phyloP scores from a whole-genome alignment of 352 stramenopile genomes.

The Phytophthora colocasiae region DNA sequence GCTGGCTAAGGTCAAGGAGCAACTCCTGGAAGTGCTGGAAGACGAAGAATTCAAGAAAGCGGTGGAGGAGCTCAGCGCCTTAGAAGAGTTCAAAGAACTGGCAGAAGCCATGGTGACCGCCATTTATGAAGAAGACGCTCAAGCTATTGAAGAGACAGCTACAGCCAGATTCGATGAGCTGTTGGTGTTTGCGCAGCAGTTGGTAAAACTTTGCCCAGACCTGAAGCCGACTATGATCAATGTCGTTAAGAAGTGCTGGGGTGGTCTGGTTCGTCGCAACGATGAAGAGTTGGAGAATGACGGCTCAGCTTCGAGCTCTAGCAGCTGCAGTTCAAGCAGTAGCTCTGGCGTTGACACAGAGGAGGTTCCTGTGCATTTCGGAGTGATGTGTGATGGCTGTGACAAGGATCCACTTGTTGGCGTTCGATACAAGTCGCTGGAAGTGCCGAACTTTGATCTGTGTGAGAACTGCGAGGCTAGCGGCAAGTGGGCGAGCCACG shows the following conservation, averaged over 20 bases:
- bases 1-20: constrained; percentile 49
- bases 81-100: constrained; percentile 50
- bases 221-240: constrained; percentile 55
- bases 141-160: constrained; percentile 42
- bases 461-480: constrained; percentile 74
- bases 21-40: constrained; percentile 51
- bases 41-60: constrained; percentile 40
- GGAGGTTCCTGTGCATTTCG: constrained; percentile 41
- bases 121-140: constrained; percentile 42
- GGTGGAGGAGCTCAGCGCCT: constrained; percentile 42
- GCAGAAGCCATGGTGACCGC: constrained; percentile 36
- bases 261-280: constrained; percentile 45
- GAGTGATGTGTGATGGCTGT: constrained; percentile 64
- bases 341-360: constrained; percentile 17
- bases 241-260: constrained; percentile 51
- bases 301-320: constrained; percentile 34
- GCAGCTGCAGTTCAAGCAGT: constrained; percentile 17
- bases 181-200: constrained; percentile 47
- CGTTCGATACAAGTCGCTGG: constrained; percentile 83
- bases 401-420: constrained; percentile 62
- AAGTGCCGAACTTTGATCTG: constrained; percentile 79
- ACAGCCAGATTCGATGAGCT: constrained; percentile 43
- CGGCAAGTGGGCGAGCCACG: constrained; percentile 50
- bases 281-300: constrained; percentile 37
- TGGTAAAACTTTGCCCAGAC: constrained; percentile 47